Conservation (phyloP, 495 filamentous ascomycete genomes). For the Chaetomium cochliodes region DNA sequence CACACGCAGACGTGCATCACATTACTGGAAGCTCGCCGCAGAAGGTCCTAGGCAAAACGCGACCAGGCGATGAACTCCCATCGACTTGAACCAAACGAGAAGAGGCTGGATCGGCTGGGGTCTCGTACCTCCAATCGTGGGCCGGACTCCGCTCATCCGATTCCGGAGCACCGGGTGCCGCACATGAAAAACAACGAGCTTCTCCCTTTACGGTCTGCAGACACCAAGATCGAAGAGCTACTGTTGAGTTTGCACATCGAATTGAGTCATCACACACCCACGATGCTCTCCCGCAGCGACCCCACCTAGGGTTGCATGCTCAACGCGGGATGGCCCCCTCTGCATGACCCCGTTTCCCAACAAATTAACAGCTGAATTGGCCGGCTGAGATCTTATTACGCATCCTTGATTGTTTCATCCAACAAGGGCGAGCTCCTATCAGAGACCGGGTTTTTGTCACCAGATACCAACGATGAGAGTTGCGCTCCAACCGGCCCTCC, state of each 20-base stretch:
- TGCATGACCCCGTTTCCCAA: constrained; percentile 7
- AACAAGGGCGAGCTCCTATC: constrained; percentile 1
- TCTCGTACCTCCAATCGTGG: too few species aligned
- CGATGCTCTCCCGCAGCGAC: constrained; percentile 4
- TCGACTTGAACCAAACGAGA: background rate
- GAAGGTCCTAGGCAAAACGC: background rate
- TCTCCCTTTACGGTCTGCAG: too few species aligned
- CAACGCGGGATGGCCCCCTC: constrained; percentile 10
- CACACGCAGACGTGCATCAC: background rate
- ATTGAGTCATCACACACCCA: constrained; percentile 12
- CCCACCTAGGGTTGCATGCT: constrained; percentile 18
- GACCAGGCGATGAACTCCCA: background rate
- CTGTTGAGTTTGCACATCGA: background rate
- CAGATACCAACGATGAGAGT: constrained; percentile 8
- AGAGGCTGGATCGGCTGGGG: too few species aligned
- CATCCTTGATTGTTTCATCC: background rate
- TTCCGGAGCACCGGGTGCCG: too few species aligned
- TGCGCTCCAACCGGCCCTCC: background rate
- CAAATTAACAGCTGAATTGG: constrained; percentile 14
- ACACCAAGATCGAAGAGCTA: background rate
- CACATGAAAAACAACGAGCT: too few species aligned
- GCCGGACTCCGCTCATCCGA: too few species aligned
- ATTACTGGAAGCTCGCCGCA: background rate
- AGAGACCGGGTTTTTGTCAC: background rate
- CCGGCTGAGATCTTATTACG: background rate